Percentiles rank a stretch among this genome's conserved stretches.
phyloP scores from a whole-genome alignment of 2,329 filamentous ascomycete genomes.

The Colletotrichum sp. region DNA sequence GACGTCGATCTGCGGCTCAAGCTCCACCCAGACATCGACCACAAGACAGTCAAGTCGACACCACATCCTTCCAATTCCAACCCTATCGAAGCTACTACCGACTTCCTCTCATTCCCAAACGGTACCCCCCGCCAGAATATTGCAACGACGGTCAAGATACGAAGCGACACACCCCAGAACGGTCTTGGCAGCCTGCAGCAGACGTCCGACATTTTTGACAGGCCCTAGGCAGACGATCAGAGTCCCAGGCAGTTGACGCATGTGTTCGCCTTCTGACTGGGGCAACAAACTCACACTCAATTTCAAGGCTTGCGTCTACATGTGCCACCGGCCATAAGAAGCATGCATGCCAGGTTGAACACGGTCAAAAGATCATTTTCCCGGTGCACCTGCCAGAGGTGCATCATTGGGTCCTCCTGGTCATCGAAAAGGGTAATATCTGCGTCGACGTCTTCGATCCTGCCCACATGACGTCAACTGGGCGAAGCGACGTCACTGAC shows the following conservation, averaged over 20 bases:
- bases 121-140: not conserved
- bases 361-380: not conserved
- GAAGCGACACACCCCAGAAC: not conserved
- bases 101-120: not conserved
- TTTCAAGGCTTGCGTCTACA: not conserved
- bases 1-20: not conserved
- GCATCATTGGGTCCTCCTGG: not conserved
- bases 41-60: not conserved
- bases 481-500: not conserved
- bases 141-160: not conserved
- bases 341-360: not conserved
- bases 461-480: not conserved
- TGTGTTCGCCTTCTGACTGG: not conserved
- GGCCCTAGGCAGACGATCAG: not conserved
- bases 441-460: not conserved
- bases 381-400: not conserved
- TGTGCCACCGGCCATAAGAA: not conserved
- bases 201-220: not conserved
- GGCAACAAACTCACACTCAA: not conserved
- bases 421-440: not conserved
- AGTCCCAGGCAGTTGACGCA: not conserved
- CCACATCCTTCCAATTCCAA: not conserved
- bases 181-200: not conserved
- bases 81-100: not conserved
- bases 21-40: not conserved